phyloP scores from a whole-genome alignment of 2,329 filamentous ascomycete genomes.

The Gnomoniopsis smithogilvyi region DNA sequence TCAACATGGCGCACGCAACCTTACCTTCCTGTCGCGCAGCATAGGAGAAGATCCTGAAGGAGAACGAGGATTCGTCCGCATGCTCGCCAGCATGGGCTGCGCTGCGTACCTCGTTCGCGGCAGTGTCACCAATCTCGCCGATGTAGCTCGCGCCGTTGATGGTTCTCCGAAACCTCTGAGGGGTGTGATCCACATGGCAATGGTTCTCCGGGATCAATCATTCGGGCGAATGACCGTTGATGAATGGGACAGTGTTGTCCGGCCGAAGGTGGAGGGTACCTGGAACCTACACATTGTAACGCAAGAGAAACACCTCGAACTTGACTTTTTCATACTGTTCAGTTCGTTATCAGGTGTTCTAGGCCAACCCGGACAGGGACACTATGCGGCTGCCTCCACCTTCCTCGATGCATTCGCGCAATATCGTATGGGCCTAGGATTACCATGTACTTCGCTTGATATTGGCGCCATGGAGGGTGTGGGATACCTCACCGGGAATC shows the following conservation, averaged over 20 bases:
- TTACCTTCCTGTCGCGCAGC: conserved; percentile 4
- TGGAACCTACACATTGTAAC: conserved; percentile 7
- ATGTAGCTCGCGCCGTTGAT: not conserved
- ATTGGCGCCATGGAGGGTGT: not conserved
- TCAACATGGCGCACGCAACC: not conserved
- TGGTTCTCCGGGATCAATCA: conserved; percentile 4
- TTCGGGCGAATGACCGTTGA: conserved; percentile 23
- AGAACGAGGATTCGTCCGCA: not conserved
- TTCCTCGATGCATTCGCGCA: not conserved
- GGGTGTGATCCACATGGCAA: conserved; percentile 3
- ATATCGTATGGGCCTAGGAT: not conserved
- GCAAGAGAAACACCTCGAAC: not conserved
- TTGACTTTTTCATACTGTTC: not conserved
- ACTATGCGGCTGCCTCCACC: not conserved
- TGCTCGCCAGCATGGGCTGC: conserved; percentile 3
- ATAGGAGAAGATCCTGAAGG: not conserved
- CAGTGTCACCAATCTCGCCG: not conserved
- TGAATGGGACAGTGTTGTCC: conserved; percentile 28
- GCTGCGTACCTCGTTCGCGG: not conserved
- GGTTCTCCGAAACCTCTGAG: not conserved
- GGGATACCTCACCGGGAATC: not conserved
- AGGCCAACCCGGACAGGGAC: not conserved
- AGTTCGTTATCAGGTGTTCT: not conserved
- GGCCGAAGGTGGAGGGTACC: conserved; percentile 10
- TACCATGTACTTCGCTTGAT: not conserved